Conservation (phyloP, 2,329 filamentous ascomycete genomes). For the Dothideomycetes sp. region DNA sequence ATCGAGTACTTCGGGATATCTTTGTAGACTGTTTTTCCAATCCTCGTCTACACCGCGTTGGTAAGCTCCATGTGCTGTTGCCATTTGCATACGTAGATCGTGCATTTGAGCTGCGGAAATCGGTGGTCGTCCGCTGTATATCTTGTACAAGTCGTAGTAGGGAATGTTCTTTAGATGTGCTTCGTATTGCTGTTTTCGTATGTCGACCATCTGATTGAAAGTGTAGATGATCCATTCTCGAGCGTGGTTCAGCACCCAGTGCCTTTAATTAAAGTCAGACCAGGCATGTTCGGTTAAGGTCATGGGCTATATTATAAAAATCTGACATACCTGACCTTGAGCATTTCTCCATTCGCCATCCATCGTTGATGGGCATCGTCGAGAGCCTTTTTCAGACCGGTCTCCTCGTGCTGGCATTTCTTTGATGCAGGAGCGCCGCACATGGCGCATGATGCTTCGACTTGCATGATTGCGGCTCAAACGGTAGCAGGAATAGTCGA, state of each 20-base stretch:
- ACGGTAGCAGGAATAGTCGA: no score
- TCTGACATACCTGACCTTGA: constrained; percentile 21
- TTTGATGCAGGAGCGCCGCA: constrained; percentile 25
- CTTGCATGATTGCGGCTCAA: no score
- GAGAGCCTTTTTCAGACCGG: constrained; percentile 25
- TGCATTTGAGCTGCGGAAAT: constrained; percentile 45
- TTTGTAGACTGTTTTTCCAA: constrained; percentile 65
- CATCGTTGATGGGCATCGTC: constrained; percentile 26
- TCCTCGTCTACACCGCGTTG: constrained; percentile 71
- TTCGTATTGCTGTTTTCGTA: constrained; percentile 33
- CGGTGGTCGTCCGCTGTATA: constrained; percentile 36
- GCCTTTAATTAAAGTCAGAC: no score
- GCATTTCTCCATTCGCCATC: constrained; percentile 18
- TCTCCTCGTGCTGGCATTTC: constrained; percentile 27
- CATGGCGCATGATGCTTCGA: constrained; percentile 28
- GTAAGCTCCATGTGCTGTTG: constrained; percentile 50
- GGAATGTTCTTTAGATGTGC: constrained; percentile 37
- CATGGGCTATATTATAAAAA: no score
- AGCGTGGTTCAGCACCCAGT: constrained; percentile 39
- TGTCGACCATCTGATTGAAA: constrained; percentile 33
- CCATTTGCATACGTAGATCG: constrained; percentile 24
- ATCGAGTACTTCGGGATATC: constrained; percentile 72
- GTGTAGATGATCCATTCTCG: constrained; percentile 36
- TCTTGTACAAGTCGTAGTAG: constrained; percentile 38
- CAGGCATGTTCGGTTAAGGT: no score